Evolutionary conservation across 768 basidiomycete species (phyloP).

Genomic region (Leccinum uliginosum): DNA sequence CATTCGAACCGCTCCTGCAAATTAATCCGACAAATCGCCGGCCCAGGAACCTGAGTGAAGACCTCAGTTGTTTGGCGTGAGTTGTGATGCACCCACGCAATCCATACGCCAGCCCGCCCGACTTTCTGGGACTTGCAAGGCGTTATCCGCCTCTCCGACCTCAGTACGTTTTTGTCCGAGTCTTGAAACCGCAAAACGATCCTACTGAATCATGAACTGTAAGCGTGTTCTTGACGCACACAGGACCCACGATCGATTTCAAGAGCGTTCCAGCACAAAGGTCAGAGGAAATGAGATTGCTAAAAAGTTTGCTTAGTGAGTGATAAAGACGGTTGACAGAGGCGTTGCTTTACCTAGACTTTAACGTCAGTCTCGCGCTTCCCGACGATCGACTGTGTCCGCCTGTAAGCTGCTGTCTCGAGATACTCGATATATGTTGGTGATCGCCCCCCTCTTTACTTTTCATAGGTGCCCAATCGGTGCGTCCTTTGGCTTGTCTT

Average conservation of each 20-base stretch:
- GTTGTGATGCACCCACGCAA: neutral
- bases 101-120: constrained; percentile 42
- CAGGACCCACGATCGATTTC: constrained; percentile 62
- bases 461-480: constrained; percentile 67
- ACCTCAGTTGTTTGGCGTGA: neutral
- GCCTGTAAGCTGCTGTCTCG: constrained; percentile 51
- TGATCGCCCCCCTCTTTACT: neutral
- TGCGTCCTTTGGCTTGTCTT: constrained; percentile 17
- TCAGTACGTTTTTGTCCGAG: constrained; percentile 40
- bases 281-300: constrained; percentile 31
- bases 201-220: constrained; percentile 1
- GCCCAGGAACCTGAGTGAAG: no score
- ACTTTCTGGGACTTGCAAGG: constrained; percentile 58
- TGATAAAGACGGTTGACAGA: constrained; percentile 67
- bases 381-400: constrained; percentile 76
- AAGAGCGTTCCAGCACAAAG: constrained; percentile 66
- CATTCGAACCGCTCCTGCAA: neutral
- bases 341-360: constrained; percentile 74
- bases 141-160: constrained; percentile 52
- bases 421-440: neutral
- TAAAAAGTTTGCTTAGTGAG: constrained; percentile 8
- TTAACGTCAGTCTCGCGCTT: constrained; percentile 55
- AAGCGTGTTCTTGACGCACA: constrained; percentile 24
- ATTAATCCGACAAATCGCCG: neutral
- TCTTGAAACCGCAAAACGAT: neutral